Conservation (phyloP, 805 yeast genomes). For the Crinitomyces ghanaensis region DNA sequence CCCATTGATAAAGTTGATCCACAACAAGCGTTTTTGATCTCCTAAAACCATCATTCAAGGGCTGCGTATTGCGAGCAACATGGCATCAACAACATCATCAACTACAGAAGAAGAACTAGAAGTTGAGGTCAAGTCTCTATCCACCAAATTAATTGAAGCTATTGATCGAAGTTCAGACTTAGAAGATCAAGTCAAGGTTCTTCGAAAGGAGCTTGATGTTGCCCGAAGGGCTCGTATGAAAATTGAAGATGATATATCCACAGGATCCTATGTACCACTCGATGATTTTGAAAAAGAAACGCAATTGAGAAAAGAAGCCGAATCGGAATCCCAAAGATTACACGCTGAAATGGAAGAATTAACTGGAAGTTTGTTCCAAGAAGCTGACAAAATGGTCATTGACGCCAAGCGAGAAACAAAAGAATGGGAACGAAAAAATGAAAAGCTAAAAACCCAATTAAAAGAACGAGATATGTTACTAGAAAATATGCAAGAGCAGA, state of each 20-base stretch:
- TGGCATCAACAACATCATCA: too few relatives aligned
- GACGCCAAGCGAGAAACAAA: constrained; percentile 54
- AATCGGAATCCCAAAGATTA: constrained; percentile 44
- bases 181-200: constrained; percentile 20
- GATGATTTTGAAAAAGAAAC: constrained; percentile 9
- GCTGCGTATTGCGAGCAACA: too few relatives aligned
- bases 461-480: constrained; percentile 64
- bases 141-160: constrained; percentile 23
- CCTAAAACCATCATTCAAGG: too few relatives aligned
- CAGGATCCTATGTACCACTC: constrained; percentile 19
- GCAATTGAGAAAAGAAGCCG: constrained; percentile 34
- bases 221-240: constrained; percentile 13
- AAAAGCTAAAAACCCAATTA: constrained; percentile 61
- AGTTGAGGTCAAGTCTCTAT: constrained; percentile 17
- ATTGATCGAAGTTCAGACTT: constrained; percentile 20
- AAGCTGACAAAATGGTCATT: constrained; percentile 77
- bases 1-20: too few relatives aligned
- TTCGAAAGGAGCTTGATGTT: constrained; percentile 15
- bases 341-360: constrained; percentile 71
- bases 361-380: constrained; percentile 64
- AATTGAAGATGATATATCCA: constrained; percentile 9
- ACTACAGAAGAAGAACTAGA: constrained; percentile 8
- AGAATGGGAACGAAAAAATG: constrained; percentile 45
- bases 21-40: too few relatives aligned
- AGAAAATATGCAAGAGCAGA: constrained; percentile 53